phyloP scores from a whole-genome alignment of 306 rosid genomes.

The cucumber (Cucumis sativus) region DNA sequence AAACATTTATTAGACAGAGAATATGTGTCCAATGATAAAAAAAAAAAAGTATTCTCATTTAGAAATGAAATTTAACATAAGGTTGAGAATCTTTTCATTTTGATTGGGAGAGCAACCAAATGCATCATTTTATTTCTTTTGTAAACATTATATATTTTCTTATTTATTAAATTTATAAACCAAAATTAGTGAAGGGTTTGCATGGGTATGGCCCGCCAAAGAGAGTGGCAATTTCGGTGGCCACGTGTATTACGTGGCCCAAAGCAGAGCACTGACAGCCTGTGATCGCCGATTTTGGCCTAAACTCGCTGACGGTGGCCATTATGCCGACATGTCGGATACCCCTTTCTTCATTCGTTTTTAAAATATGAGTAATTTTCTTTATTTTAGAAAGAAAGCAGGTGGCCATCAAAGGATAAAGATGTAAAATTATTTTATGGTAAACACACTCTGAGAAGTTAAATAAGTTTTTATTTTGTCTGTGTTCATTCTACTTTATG shows the following conservation, averaged over 20 bases:
- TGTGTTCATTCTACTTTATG: neutral
- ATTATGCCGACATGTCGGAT: neutral
- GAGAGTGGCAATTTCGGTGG: constrained; percentile 1
- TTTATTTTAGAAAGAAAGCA: no score
- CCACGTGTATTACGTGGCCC: neutral
- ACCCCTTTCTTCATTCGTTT: neutral
- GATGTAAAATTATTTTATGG: no score
- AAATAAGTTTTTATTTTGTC: neutral
- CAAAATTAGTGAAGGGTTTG: no score
- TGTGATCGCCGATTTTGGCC: neutral
- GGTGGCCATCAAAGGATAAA: no score
- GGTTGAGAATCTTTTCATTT: neutral
- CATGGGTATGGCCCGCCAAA: neutral
- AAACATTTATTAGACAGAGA: neutral
- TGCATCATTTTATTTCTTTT: neutral
- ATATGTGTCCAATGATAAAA: neutral
- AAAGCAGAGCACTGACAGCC: neutral
- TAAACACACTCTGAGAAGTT: neutral
- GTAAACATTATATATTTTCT: neutral
- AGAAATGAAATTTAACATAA: neutral
- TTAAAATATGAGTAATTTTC: no score
- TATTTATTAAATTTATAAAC: neutral
- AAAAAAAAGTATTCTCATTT: neutral
- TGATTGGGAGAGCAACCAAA: neutral
- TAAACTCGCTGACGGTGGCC: neutral